Evolutionary conservation across 805 yeast genomes (phyloP), one percentile per base, ranked within the genome.

Genomic region (Limtongozyma cylindracea): DNA sequence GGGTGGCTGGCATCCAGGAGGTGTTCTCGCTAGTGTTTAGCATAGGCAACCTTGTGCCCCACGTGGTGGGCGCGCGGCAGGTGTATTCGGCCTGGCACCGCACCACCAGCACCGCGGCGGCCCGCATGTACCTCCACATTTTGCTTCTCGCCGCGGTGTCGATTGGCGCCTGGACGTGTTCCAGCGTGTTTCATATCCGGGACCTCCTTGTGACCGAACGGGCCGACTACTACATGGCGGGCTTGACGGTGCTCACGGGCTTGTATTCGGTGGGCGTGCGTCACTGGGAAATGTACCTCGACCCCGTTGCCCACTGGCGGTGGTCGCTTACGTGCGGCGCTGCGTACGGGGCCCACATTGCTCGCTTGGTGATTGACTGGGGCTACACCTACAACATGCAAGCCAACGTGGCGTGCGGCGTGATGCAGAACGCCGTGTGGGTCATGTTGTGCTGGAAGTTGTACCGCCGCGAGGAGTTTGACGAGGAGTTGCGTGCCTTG

Each of bases 321-420:
- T 23, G 27, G 6, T 41, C 59, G 1, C 20, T 38, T 0, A 25
- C 44, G 0, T 63, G 76, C 23, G 24, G 53, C 0, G 25, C 47
- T 1, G 56, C 72, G 14, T 78, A 74, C 31, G 12, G 50, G 1
- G 46, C 50, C 10, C 98, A 84, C 41, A 49, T 88, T 8, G 37
- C 58, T 16, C 55, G 84, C 27, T 47, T 88, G 16, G 47, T 58
- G 9, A 39, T 59, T 8, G 71, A 70, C 31, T 84, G 94, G 84
- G 72, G 78, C 26, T 84, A 84, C 44, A 69, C 91, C 2, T 88
- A 88, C 41, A 84, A 84, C 45, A 84, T 88, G 96, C 57, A 61
- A 30, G 91, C 88, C 13, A 84, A 88, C 35, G 67, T 88, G 2
- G 41, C 57, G 1, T 58, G 78, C 23, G 98, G 95, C 0, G 25